These are phyloP conservation scores for Aspergillus sp. DNA, from an alignment of 2,329 filamentous ascomycete genomes.

Conservation along the genomic window DNA sequence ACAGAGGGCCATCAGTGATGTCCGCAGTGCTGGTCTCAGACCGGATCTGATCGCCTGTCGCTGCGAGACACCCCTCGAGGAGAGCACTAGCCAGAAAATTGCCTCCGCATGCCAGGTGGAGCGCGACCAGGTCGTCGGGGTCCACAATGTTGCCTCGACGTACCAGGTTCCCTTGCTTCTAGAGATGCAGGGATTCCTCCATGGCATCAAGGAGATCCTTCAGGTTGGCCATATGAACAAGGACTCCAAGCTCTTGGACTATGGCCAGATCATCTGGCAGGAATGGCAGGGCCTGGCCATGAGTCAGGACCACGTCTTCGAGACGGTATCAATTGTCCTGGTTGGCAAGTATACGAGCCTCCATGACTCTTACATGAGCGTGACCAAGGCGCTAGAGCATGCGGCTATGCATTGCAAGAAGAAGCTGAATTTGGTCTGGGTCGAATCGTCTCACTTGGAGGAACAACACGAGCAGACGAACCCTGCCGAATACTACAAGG, in stretches of 20 bases:
- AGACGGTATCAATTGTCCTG: slow-evolving; percentile 69
- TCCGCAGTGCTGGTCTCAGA: slow-evolving; percentile 68
- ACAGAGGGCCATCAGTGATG: slow-evolving; percentile 75
- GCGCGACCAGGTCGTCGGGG: slow-evolving; percentile 70
- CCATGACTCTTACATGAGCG: slow-evolving; percentile 75
- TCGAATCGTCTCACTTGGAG: slow-evolving; percentile 80
- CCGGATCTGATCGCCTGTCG: slow-evolving; percentile 86
- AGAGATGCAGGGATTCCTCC: slow-evolving; percentile 66
- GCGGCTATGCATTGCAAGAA: slow-evolving; percentile 75
- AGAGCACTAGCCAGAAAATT: slow-evolving; percentile 72
- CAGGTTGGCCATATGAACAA: slow-evolving; percentile 51
- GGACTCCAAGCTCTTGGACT: slow-evolving; percentile 45
- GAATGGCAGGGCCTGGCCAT: slow-evolving; percentile 67
- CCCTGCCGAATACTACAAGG: slow-evolving; percentile 69
- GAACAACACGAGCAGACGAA: slow-evolving; percentile 49
- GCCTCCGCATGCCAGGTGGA: slow-evolving; percentile 84
- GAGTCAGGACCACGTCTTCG: slow-evolving; percentile 55
- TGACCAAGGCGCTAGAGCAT: slow-evolving; percentile 83
- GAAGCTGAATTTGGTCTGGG: slow-evolving; percentile 71
- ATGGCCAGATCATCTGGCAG: slow-evolving; percentile 63
- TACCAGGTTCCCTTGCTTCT: slow-evolving; percentile 95
- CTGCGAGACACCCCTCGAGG: slow-evolving; percentile 67
- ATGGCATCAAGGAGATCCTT: slow-evolving; percentile 56
- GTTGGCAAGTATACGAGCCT: slow-evolving; percentile 87
- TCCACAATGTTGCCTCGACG: slow-evolving; percentile 78